Evolutionary conservation across 257 asterid genomes (phyloP).

Genomic region (Rhazya stricta): DNA sequence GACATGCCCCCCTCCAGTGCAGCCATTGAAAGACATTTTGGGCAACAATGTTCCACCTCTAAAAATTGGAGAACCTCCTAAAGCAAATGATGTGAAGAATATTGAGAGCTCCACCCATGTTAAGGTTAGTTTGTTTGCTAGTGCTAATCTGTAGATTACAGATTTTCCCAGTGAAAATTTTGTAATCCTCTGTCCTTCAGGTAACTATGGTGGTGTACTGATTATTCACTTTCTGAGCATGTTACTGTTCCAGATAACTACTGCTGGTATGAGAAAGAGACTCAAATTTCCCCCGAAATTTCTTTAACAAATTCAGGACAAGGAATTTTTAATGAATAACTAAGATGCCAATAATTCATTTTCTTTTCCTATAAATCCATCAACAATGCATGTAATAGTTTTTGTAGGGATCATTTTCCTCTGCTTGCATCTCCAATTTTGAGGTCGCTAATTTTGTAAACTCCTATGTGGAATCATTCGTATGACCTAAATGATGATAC

Average conservation of each 20-base stretch:
- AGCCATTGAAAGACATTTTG: constrained; percentile 31
- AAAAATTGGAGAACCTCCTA: constrained; percentile 38
- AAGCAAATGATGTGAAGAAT: constrained; percentile 26
- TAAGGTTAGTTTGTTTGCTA: constrained; percentile 35
- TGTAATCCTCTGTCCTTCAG: neutral
- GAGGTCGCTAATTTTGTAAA: neutral
- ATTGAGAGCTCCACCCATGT: constrained; percentile 27
- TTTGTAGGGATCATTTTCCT: neutral
- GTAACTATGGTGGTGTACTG: neutral
- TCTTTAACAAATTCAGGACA: neutral
- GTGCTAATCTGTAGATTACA: neutral
- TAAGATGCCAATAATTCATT: too few species aligned
- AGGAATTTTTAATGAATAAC: neutral
- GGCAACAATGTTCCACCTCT: constrained; percentile 40
- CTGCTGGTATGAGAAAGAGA: neutral
- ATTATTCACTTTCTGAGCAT: neutral
- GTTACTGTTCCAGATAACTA: neutral
- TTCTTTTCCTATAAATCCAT: neutral
- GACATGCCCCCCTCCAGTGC: constrained; percentile 28
- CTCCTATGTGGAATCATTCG: neutral
- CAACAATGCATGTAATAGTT: neutral
- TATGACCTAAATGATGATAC: neutral
- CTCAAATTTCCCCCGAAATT: neutral
- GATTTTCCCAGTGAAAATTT: neutral
- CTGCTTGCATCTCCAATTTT: neutral